Evolutionary conservation across 1,284 basidiomycete genomes (phyloP).

Genomic region (Wolfiporia cocos): DNA sequence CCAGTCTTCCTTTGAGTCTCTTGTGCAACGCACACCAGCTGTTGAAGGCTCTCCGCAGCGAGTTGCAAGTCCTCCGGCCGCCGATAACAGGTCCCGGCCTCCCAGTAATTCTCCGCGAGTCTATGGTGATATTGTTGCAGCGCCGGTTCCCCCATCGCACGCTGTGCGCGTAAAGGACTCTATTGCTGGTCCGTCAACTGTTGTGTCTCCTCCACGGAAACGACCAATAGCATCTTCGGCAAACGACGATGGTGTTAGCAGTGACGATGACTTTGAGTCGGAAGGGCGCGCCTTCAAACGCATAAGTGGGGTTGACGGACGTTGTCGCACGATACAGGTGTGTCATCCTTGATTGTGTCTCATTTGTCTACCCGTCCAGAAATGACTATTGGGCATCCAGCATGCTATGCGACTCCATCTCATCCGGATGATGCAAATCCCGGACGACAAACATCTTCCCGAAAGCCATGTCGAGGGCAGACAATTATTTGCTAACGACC

Average conservation of each 20-base stretch:
- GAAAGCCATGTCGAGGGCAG: slow-evolving; percentile 51
- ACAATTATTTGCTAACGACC: slow-evolving; percentile 34
- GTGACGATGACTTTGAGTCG: too few species aligned
- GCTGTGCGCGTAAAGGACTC: too few species aligned
- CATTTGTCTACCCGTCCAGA: background rate
- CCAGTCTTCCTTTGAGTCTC: too few species aligned
- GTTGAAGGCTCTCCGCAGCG: too few species aligned
- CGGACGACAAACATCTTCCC: slow-evolving; percentile 51
- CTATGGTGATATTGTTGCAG: too few species aligned
- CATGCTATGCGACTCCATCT: slow-evolving; percentile 65
- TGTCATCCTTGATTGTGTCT: slow-evolving; percentile 8
- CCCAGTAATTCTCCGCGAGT: too few species aligned
- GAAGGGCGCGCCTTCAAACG: slow-evolving; percentile 35
- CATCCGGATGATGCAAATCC: slow-evolving; percentile 48
- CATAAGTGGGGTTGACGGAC: slow-evolving; percentile 52
- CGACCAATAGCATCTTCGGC: background rate
- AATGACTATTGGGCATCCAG: slow-evolving; percentile 26
- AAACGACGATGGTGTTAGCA: too few species aligned
- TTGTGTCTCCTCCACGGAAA: background rate
- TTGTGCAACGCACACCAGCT: too few species aligned
- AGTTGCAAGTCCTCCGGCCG: too few species aligned
- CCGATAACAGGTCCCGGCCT: too few species aligned
- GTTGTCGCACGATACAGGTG: slow-evolving; percentile 62
- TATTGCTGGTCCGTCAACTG: too few species aligned
- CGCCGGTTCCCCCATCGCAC: too few species aligned